Evolutionary conservation across 352 stramenopile species (phyloP).

Genomic region (Phytophthora pseudosyringae): DNA sequence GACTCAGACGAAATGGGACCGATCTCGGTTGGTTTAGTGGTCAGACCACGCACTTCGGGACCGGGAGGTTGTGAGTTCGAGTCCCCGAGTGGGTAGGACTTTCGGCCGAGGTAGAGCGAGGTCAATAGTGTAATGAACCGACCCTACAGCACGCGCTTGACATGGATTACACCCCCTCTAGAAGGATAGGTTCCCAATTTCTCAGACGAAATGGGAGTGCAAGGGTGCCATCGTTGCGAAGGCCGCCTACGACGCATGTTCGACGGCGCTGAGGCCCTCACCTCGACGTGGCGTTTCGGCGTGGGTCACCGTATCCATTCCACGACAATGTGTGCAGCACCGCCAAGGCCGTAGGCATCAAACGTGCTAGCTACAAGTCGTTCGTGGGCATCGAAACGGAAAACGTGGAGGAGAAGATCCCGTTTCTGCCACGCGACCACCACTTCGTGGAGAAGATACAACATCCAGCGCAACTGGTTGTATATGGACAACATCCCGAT

Average conservation of each 20-base stretch:
- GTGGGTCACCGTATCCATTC: slow-evolving; percentile 26
- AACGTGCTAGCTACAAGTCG: slow-evolving; percentile 39
- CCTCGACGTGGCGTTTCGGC: slow-evolving; percentile 34
- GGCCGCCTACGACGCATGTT: too few species aligned
- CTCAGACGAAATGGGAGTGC: too few species aligned
- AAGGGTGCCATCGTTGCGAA: too few species aligned
- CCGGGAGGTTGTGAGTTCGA: background rate
- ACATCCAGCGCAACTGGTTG: slow-evolving; percentile 45
- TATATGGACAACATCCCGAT: slow-evolving; percentile 43
- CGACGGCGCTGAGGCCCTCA: slow-evolving; percentile 29
- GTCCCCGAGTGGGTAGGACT: background rate
- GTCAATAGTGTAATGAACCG: slow-evolving; percentile 1
- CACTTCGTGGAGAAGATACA: slow-evolving; percentile 36
- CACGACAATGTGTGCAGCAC: slow-evolving; percentile 22
- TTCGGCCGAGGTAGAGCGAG: background rate
- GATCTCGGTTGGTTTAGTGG: background rate
- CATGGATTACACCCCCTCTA: too few species aligned
- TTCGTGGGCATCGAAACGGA: slow-evolving; percentile 31
- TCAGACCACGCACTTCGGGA: background rate
- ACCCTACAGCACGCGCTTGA: too few species aligned
- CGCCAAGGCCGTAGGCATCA: slow-evolving; percentile 33
- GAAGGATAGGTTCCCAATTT: too few species aligned
- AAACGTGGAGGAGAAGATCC: slow-evolving; percentile 34
- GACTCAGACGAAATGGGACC: too few species aligned
- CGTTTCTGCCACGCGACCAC: slow-evolving; percentile 39